Conservation (phyloP, 2,329 filamentous ascomycete species). For the Penicillium sp. region DNA sequence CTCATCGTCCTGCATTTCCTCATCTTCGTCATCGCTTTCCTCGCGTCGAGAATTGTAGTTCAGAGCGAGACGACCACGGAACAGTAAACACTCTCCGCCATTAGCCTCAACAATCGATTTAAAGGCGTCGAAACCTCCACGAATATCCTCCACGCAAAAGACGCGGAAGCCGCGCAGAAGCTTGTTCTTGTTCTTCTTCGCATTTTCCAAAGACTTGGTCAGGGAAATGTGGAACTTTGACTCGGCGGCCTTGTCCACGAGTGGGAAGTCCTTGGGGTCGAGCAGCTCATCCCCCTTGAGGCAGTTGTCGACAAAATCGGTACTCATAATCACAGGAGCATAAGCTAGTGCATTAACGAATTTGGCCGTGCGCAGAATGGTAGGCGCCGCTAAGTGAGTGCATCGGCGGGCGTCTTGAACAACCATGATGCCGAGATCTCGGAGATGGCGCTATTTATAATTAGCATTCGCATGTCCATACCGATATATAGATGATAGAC, state of each 20-base stretch:
- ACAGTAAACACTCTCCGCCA: constrained; percentile 78
- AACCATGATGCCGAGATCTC: constrained; percentile 78
- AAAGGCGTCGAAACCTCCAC: constrained; percentile 81
- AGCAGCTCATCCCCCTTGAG: constrained; percentile 69
- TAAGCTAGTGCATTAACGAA: constrained; percentile 86
- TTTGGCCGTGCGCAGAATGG: constrained; percentile 86
- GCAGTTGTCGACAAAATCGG: constrained; percentile 75
- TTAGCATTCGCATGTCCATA: constrained; percentile 13
- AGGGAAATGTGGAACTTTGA: constrained; percentile 70
- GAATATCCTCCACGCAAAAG: constrained; percentile 79
- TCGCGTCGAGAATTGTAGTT: constrained; percentile 64
- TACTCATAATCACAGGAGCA: constrained; percentile 75
- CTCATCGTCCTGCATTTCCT: constrained; percentile 62
- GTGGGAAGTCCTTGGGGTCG: constrained; percentile 63
- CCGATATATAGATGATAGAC: constrained; percentile 30
- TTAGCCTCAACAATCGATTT: constrained; percentile 85
- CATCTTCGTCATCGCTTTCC: constrained; percentile 38
- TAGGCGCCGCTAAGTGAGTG: constrained; percentile 84
- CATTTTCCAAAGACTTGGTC: constrained; percentile 66
- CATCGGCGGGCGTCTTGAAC: constrained; percentile 74
- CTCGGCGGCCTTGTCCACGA: constrained; percentile 74
- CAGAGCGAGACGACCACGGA: constrained; percentile 70
- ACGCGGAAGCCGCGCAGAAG: constrained; percentile 76
- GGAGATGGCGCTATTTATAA: constrained; percentile 67
- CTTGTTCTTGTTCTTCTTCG: constrained; percentile 72